Base-by-base conservation (phyloP, 2,329 filamentous ascomycete species). In the Ceratocystis albifundus region DNA sequence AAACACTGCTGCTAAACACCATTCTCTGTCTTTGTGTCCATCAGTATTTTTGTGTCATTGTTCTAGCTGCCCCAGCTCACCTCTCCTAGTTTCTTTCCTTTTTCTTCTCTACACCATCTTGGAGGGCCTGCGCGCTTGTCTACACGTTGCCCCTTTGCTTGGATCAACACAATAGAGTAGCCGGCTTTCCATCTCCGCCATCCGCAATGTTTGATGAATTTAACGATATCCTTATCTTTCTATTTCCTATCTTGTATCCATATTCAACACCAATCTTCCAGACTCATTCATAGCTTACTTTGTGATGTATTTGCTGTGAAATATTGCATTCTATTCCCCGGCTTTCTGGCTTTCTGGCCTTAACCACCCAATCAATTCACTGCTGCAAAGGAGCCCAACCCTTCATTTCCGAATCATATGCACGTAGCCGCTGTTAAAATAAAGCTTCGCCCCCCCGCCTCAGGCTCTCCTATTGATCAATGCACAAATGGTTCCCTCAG, bases 1-100 rank as follows among this genome's bases (percentile, higher is more conserved):
- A 73, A 72, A 69, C 65, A 68, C 62, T 74, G 71, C 69, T 74
- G 73, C 68, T 74, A 69, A 25, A 32, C 41, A 20, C 59, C 8
- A n/a, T n/a, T 61, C 55, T 36, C 22, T 7, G 6, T 25, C 12
- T 15, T 25, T 32, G 7, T 12, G 48, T 61, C 61, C 22, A 3
- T 22, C 48, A 20, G 8, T 22, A 8, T 22, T 6, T 25, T 8
- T 17, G 36, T 48, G 46, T 20, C 46, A 6, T 4, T 22, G 17
- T n/a, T 48, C 17, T 7, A 6, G 46, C 20, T 6, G 17, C 5
- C 8, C 25, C 22, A 10, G n/a, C 1, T 4, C n/a, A 10, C 48
- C 12, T 25, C 22, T 12, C 30, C 22, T 32, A 15, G 22, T 30
- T 59, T 17, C 28, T 36, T 17, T 30, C 12, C 12, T 17, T n/a